These are phyloP conservation scores for Pseudogymnoascus pannorum DNA, from an alignment of 2,329 filamentous ascomycete species.

Conservation along the genomic window DNA sequence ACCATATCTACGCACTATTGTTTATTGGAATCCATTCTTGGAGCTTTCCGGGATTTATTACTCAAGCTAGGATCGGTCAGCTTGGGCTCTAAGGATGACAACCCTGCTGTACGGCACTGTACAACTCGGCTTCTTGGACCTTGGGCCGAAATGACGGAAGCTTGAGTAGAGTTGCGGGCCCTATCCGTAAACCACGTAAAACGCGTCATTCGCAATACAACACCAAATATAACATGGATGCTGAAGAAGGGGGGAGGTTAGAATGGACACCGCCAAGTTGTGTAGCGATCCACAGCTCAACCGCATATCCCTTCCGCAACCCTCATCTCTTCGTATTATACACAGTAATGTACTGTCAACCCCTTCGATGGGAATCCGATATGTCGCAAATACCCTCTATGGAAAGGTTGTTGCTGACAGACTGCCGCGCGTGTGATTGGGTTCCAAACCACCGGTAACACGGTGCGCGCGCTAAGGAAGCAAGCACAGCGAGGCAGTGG, in stretches of 20 bases:
- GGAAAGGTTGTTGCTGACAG: neutral
- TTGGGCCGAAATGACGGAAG: neutral
- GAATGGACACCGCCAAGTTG: neutral
- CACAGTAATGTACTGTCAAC: neutral
- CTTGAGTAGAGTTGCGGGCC: neutral
- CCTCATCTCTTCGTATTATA: neutral
- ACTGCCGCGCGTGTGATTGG: slow-evolving; percentile 1
- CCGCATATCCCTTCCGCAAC: neutral
- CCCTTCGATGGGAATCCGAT: neutral
- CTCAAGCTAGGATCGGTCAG: neutral
- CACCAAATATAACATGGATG: slow-evolving; percentile 1
- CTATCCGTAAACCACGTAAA: neutral
- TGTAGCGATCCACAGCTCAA: neutral
- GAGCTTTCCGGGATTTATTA: neutral
- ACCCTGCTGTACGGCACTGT: neutral
- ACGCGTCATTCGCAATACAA: neutral
- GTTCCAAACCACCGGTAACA: neutral
- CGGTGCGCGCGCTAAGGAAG: neutral
- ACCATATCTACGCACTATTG: neutral
- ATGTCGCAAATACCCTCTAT: neutral
- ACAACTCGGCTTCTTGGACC: neutral
- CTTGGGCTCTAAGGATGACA: neutral
- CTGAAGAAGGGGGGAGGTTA: neutral
- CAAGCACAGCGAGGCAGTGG: neutral
- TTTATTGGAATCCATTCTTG: neutral